Conservation (phyloP, 2,329 filamentous ascomycete species). For the Biscogniauxia marginata region DNA sequence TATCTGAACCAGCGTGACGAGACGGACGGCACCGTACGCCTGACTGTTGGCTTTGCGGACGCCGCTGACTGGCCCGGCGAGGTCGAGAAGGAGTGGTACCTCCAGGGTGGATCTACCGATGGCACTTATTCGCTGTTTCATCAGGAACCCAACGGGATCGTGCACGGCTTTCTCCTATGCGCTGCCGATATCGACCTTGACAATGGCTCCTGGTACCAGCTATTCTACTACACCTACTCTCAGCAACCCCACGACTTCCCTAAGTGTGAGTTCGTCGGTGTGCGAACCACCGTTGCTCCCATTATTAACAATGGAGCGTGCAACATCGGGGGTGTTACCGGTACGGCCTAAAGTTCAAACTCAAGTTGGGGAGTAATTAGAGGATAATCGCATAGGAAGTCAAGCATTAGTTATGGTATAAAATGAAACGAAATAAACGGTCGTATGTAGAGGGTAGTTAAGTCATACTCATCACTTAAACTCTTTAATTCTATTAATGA, state of each 20-base stretch:
- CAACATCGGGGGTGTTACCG: slow-evolving; percentile 17
- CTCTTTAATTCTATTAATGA: no score
- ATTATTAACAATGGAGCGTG: slow-evolving; percentile 21
- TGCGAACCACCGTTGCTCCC: slow-evolving; percentile 20
- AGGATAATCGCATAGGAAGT: no score
- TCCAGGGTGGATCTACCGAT: slow-evolving; percentile 6
- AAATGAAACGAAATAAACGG: no score
- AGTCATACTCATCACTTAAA: no score
- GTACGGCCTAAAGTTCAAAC: background rate
- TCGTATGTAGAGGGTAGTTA: no score
- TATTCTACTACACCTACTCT: slow-evolving; percentile 17
- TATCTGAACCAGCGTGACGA: slow-evolving; percentile 21
- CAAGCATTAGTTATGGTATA: no score
- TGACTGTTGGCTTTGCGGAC: slow-evolving; percentile 20
- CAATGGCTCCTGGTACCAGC: slow-evolving; percentile 18
- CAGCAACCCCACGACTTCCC: slow-evolving; percentile 8
- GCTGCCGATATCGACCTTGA: slow-evolving; percentile 15
- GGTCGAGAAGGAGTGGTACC: slow-evolving; percentile 17
- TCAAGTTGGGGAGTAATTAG: background rate
- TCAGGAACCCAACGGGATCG: slow-evolving; percentile 2
- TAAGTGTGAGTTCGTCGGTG: slow-evolving; percentile 19
- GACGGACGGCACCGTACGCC: slow-evolving; percentile 13
- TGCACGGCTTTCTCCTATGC: slow-evolving; percentile 20
- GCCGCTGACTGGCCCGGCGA: slow-evolving; percentile 15
- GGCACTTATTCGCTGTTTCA: slow-evolving; percentile 19